Percentiles rank a stretch among this genome's conserved stretches.
Evolutionary conservation across 768 basidiomycete genomes (phyloP).

Genomic region (Naganishia randhawae): DNA sequence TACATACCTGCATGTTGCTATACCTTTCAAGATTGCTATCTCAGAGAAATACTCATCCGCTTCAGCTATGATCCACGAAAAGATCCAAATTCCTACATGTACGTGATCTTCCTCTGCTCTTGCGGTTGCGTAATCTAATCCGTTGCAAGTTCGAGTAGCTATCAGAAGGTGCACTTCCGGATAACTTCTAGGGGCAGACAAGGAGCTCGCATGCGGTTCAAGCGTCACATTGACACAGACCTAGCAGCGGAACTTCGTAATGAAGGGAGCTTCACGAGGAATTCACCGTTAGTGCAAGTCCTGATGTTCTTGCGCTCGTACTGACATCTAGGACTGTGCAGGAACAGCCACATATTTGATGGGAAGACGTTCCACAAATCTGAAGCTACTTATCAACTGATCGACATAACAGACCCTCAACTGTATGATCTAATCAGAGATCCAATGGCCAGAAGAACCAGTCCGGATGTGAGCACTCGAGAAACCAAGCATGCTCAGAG

Average conservation of each 20-base stretch:
- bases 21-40: slow-evolving; percentile 89
- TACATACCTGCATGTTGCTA: slow-evolving; percentile 78
- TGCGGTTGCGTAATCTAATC: not conserved
- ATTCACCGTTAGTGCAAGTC: not conserved
- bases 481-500: not conserved
- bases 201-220: not conserved
- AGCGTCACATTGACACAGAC: slow-evolving; percentile 14
- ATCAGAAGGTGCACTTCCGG: slow-evolving; percentile 81
- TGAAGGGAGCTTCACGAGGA: not conserved
- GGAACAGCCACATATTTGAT: slow-evolving; percentile 79
- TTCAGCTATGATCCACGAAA: slow-evolving; percentile 86
- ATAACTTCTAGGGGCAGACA: slow-evolving; percentile 6
- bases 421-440: slow-evolving; percentile 75
- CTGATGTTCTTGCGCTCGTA: not conserved
- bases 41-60: slow-evolving; percentile 79
- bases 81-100: slow-evolving; percentile 72
- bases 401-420: slow-evolving; percentile 85
- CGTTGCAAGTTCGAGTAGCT: slow-evolving; percentile 59
- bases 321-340: not conserved
- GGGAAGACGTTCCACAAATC: slow-evolving; percentile 74
- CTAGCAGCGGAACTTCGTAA: slow-evolving; percentile 2
- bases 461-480: slow-evolving; percentile 66
- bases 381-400: slow-evolving; percentile 88
- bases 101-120: slow-evolving; percentile 45
- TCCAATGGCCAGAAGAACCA: slow-evolving; percentile 64